Base-by-base conservation (phyloP, 257 asterid genomes). In the Mentha longifolia region DNA sequence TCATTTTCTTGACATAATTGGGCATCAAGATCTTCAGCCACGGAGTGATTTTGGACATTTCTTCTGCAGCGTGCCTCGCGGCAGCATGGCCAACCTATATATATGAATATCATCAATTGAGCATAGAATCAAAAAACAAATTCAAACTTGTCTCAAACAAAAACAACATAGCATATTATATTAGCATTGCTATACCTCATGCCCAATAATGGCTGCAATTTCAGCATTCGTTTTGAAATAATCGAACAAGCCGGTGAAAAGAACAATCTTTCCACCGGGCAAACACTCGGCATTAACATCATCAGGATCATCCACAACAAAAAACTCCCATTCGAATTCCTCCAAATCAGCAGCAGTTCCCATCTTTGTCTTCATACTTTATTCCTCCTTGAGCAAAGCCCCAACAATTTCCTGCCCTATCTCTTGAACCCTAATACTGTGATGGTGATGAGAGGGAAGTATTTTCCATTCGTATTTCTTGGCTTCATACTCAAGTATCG, bases 211-310 rank as follows among this genome's bases (percentile, higher is more conserved):
- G 10, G 99, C 89, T 30, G 99, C 99, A 70, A 95, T 72, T 79
- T 95, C 99, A 55, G 92, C 79, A 80, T 95, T 95, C 0, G 97
- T 81, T 70, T 59, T 82, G 52, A 95, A 94, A 84, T 88, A 93
- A 30, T 89, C 67, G n/a, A 92, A 89, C 88, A 95, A 80, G 30
- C 97, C 98, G 0, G 98, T 89, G 74, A 92, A 95, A 47, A 95
- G 98, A 22, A 95, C 95, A 81, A 95, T 95, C 88, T 95, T 95
- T 16, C 99, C 98, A 70, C 99, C 97, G 67, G 98, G 98, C 85
- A 84, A 69, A 78, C 97, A 91, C 7, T 85, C 85, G 4, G 99
- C 99, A 77, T 94, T 89, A 33, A 91, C 81, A 71, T 79, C 3
- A 28, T 28, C 52, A 61, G 99, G 96, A 35, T 85, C 87, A 67